Conservation (phyloP, 2,329 filamentous ascomycete genomes). For the Paraphaeosphaeria minitans region DNA sequence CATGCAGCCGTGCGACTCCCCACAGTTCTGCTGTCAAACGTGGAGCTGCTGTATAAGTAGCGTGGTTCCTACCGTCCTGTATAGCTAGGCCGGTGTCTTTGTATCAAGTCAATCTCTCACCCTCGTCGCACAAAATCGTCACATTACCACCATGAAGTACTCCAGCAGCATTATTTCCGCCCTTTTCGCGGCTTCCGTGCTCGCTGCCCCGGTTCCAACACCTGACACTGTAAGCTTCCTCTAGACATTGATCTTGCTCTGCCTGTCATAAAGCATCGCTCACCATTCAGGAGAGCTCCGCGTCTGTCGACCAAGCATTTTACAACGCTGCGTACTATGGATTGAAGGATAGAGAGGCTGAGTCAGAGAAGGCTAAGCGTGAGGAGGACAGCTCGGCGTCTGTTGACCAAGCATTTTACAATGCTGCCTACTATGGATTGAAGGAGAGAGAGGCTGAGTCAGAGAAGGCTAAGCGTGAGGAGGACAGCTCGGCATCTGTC, state of each 20-base stretch:
- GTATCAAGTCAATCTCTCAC: background rate
- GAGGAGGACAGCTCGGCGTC: background rate
- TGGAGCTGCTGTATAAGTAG: background rate
- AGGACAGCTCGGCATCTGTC: background rate
- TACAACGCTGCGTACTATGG: background rate
- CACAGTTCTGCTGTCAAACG: background rate
- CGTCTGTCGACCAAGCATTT: background rate
- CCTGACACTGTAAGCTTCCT: background rate
- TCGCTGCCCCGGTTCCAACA: background rate
- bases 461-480: background rate
- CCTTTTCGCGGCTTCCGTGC: slow-evolving; percentile 1
- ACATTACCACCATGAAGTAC: background rate
- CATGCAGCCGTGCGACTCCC: background rate
- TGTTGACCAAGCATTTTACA: background rate
- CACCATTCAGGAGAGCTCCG: background rate
- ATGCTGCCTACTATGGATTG: background rate
- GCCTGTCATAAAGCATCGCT: background rate
- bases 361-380: background rate
- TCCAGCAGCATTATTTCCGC: background rate
- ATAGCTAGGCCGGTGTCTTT: background rate
- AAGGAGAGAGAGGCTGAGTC: background rate
- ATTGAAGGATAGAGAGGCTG: background rate
- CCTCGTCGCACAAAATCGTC: background rate
- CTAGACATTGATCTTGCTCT: background rate
- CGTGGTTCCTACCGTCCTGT: background rate